Percentiles rank a stretch among this genome's conserved stretches.
Evolutionary conservation across 192 early-diverging fungal genomes (phyloP).

Genomic region (Paraglomus occultum): DNA sequence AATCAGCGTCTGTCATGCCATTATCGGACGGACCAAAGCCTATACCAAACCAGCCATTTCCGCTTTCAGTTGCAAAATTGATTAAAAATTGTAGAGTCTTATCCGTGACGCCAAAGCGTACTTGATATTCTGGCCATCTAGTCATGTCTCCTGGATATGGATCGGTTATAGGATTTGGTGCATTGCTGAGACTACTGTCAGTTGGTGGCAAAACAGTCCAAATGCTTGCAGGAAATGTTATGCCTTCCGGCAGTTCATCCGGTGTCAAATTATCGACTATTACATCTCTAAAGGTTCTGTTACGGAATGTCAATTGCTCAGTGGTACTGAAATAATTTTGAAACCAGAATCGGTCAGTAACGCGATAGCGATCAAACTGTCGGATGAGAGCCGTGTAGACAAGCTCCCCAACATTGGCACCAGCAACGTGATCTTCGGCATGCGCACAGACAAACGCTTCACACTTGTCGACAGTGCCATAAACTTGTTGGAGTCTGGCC

Average conservation of each 20-base stretch:
- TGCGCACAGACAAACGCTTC: slow-evolving; percentile 21
- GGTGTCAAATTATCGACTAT: slow-evolving; percentile 2
- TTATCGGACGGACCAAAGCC: slow-evolving; percentile 14
- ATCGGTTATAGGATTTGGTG: too few relatives aligned
- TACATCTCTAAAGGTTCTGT: slow-evolving; percentile 30
- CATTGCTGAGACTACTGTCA: too few relatives aligned
- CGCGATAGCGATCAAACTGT: slow-evolving; percentile 42
- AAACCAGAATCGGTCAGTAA: slow-evolving; percentile 52
- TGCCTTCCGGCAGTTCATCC: background rate
- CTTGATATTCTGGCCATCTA: background rate
- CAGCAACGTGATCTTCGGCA: slow-evolving; percentile 22
- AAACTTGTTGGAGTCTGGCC: background rate
- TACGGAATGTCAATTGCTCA: slow-evolving; percentile 29
- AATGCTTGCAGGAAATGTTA: background rate
- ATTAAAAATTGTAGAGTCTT: background rate
- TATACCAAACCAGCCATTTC: slow-evolving; percentile 19
- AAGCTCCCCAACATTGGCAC: slow-evolving; percentile 6
- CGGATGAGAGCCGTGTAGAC: background rate
- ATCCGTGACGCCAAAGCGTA: background rate
- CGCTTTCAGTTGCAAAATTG: background rate
- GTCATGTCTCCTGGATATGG: too few relatives aligned
- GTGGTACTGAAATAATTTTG: slow-evolving; percentile 38
- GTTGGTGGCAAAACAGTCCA: slow-evolving; percentile 5
- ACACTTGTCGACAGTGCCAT: background rate
- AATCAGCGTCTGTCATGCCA: slow-evolving; percentile 15